Conservation (phyloP, 768 basidiomycete species). For the Wakefieldia striispora region DNA sequence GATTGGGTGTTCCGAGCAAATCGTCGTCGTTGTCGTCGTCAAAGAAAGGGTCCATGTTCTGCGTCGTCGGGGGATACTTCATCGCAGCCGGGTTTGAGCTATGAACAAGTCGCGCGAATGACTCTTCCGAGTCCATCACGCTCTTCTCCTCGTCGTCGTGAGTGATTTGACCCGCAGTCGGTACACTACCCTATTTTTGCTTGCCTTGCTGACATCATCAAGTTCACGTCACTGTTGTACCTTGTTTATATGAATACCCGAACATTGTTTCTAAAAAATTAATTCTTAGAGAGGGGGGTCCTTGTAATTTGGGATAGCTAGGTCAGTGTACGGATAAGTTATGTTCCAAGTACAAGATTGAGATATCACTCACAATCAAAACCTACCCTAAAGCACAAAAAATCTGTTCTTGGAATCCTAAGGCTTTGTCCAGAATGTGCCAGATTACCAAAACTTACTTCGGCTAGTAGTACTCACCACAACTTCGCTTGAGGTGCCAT, state of each 20-base stretch:
- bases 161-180: not conserved
- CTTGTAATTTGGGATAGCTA: too few species aligned
- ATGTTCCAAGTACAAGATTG: too few species aligned
- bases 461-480: too few species aligned
- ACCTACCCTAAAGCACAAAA: too few species aligned
- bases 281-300: too few species aligned
- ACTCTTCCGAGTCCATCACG: constrained; percentile 26
- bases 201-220: constrained; percentile 7
- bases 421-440: too few species aligned
- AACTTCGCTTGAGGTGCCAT: too few species aligned
- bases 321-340: too few species aligned
- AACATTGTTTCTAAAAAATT: too few species aligned
- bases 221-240: constrained; percentile 5
- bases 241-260: constrained; percentile 6
- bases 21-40: constrained; percentile 75
- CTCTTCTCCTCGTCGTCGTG: not conserved
- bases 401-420: too few species aligned
- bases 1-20: constrained; percentile 12
- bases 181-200: not conserved
- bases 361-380: too few species aligned
- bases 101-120: constrained; percentile 28
- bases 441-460: too few species aligned
- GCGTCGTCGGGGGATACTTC: constrained; percentile 50
- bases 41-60: constrained; percentile 71
- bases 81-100: constrained; percentile 25